These are phyloP conservation scores for Tubosaeta brunneosetosa DNA, from an alignment of 768 basidiomycete species.

Conservation along the genomic window DNA sequence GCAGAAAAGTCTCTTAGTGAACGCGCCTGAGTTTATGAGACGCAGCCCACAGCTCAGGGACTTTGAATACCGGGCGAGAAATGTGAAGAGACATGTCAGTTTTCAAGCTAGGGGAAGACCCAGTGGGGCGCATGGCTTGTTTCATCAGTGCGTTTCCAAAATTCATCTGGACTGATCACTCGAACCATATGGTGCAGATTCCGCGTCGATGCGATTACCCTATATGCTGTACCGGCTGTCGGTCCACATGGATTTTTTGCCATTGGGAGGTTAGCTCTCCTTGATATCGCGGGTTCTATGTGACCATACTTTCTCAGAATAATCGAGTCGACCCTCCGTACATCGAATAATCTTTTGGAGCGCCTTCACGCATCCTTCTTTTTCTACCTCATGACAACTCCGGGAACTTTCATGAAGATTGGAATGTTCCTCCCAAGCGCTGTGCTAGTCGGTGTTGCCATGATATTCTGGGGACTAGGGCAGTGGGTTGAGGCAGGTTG, in stretches of 20 bases:
- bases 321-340: conserved; percentile 83
- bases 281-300: background rate
- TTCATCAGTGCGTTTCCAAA: conserved; percentile 63
- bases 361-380: conserved; percentile 97
- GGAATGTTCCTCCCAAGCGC: conserved; percentile 88
- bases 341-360: conserved; percentile 91
- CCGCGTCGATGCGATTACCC: conserved; percentile 89
- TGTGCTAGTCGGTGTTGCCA: conserved; percentile 74
- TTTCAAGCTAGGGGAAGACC: conserved; percentile 77
- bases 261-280: conserved; percentile 66
- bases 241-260: conserved; percentile 97
- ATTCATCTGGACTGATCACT: background rate
- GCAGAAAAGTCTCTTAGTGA: conserved; percentile 32
- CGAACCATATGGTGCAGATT: conserved; percentile 48
- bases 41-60: conserved; percentile 42
- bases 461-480: conserved; percentile 80
- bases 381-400: conserved; percentile 68
- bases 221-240: conserved; percentile 80
- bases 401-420: conserved; percentile 77
- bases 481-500: conserved; percentile 69
- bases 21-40: conserved; percentile 45
- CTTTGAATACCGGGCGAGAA: conserved; percentile 57
- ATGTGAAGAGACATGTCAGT: conserved; percentile 62
- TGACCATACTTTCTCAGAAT: conserved; percentile 41
- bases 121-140: conserved; percentile 86